Evolutionary conservation across 2,329 filamentous ascomycete genomes (phyloP).

Genomic region (Aschersonia sp.): DNA sequence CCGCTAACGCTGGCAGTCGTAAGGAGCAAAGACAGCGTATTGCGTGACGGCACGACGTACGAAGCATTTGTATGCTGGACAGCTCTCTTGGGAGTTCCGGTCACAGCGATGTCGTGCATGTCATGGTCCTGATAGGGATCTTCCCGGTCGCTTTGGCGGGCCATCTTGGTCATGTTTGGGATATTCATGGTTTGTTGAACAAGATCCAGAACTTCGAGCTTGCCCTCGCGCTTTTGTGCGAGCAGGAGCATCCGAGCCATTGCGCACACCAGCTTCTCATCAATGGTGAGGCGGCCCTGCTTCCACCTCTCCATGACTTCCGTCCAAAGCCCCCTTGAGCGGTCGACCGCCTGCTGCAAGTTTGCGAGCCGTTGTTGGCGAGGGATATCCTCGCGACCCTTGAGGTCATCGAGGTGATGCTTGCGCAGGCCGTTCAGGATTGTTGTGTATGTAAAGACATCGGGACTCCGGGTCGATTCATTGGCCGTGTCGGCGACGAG

Average conservation of each 20-base stretch:
- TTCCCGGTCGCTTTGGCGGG: slow-evolving; percentile 1
- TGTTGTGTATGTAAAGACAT: slow-evolving; percentile 58
- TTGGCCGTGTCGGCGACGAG: slow-evolving; percentile 59
- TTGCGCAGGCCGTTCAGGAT: slow-evolving; percentile 63
- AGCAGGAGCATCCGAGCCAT: slow-evolving; percentile 70
- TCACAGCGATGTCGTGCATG: slow-evolving; percentile 9
- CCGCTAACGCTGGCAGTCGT: slow-evolving; percentile 44
- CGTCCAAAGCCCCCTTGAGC: slow-evolving; percentile 65
- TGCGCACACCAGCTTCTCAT: slow-evolving; percentile 63
- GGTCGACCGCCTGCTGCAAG: slow-evolving; percentile 36
- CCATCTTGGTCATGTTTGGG: slow-evolving; percentile 32
- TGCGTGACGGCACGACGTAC: slow-evolving; percentile 32
- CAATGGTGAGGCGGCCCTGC: slow-evolving; percentile 52
- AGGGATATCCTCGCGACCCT: slow-evolving; percentile 12
- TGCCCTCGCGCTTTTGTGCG: slow-evolving; percentile 42
- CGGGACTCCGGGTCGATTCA: slow-evolving; percentile 48
- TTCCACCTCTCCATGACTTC: slow-evolving; percentile 69
- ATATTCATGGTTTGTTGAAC: slow-evolving; percentile 74
- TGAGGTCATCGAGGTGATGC: slow-evolving; percentile 11
- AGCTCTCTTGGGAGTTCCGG: not conserved
- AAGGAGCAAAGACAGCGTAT: slow-evolving; percentile 55
- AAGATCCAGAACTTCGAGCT: slow-evolving; percentile 57
- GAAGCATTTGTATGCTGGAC: slow-evolving; percentile 7
- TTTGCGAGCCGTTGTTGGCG: slow-evolving; percentile 17
- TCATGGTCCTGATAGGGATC: slow-evolving; percentile 8